Conservation (phyloP, 805 yeast species). For the Kodamaea laetipori region DNA sequence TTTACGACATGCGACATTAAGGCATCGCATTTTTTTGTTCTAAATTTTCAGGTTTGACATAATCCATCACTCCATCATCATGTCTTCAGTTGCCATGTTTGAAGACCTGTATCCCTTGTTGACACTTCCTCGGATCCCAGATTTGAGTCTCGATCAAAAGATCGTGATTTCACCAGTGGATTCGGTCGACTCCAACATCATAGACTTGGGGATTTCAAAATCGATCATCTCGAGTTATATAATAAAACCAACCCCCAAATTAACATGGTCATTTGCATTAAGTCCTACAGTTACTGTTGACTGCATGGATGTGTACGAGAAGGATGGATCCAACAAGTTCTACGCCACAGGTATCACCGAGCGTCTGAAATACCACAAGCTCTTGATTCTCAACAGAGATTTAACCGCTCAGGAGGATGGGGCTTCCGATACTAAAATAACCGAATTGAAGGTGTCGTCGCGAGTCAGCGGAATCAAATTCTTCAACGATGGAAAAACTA, state of each 20-base stretch:
- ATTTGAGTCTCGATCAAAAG: constrained; percentile 26
- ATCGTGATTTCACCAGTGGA: constrained; percentile 25
- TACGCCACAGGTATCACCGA: constrained; percentile 46
- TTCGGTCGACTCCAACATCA: constrained; percentile 29
- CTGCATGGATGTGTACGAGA: constrained; percentile 37
- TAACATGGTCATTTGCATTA: constrained; percentile 56
- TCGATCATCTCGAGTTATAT: constrained; percentile 54
- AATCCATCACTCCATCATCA: constrained; percentile 2
- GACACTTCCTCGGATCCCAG: constrained; percentile 37
- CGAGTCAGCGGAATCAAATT: constrained; percentile 14
- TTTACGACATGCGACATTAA: not conserved
- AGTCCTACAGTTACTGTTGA: constrained; percentile 49
- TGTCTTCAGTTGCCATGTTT: constrained; percentile 15
- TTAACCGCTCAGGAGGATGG: constrained; percentile 5
- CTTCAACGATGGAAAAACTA: constrained; percentile 13
- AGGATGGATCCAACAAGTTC: constrained; percentile 17
- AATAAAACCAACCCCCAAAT: constrained; percentile 57
- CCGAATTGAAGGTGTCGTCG: constrained; percentile 14
- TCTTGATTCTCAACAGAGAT: constrained; percentile 25
- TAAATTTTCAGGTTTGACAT: constrained; percentile 6
- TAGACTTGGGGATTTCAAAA: constrained; percentile 57
- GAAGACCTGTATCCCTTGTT: constrained; percentile 35
- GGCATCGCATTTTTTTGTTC: constrained; percentile 10
- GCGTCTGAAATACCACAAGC: constrained; percentile 28
- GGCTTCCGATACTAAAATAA: constrained; percentile 12